Evolutionary conservation across 352 stramenopile genomes (phyloP).

Genomic region (Globisporangium perplexum): DNA sequence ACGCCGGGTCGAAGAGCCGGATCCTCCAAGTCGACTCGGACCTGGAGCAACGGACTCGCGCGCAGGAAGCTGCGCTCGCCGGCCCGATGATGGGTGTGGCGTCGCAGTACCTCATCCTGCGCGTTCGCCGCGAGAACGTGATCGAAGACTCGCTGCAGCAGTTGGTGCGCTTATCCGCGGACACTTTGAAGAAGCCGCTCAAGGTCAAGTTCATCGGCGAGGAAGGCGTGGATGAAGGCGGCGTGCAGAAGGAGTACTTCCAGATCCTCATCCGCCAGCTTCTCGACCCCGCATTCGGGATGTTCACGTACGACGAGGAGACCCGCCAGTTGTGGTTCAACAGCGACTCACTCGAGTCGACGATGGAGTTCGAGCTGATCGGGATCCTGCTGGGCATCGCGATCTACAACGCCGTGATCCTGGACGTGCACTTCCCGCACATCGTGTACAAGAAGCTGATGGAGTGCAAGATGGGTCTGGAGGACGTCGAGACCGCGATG

Average conservation of each 20-base stretch:
- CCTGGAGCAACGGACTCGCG: slow-evolving; percentile 52
- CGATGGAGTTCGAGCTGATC: slow-evolving; percentile 85
- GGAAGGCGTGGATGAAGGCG: slow-evolving; percentile 77
- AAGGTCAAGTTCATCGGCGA: slow-evolving; percentile 84
- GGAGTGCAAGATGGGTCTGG: slow-evolving; percentile 36
- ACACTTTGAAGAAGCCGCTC: slow-evolving; percentile 70
- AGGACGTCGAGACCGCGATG: slow-evolving; percentile 52
- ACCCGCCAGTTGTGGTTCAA: slow-evolving; percentile 77
- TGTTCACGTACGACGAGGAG: slow-evolving; percentile 78
- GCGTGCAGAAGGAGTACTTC: slow-evolving; percentile 81
- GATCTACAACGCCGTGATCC: slow-evolving; percentile 84
- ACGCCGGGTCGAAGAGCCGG: slow-evolving; percentile 72
- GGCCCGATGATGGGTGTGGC: slow-evolving; percentile 24
- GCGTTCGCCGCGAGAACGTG: slow-evolving; percentile 66
- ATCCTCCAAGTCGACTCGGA: slow-evolving; percentile 76
- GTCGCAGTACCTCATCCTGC: slow-evolving; percentile 58
- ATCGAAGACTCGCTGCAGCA: slow-evolving; percentile 72
- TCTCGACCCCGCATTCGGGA: slow-evolving; percentile 66
- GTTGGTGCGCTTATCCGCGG: slow-evolving; percentile 50
- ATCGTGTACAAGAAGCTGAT: slow-evolving; percentile 85
- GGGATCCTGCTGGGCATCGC: slow-evolving; percentile 72
- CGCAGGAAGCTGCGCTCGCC: slow-evolving; percentile 49
- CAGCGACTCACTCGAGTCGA: slow-evolving; percentile 70
- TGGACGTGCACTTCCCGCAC: slow-evolving; percentile 77
- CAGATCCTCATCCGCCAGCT: slow-evolving; percentile 75